A percentile compares a stretch with the other conserved stretches of the same genome.
phyloP scores from a whole-genome alignment of 352 stramenopile species.

The Elongisporangium senticosum region DNA sequence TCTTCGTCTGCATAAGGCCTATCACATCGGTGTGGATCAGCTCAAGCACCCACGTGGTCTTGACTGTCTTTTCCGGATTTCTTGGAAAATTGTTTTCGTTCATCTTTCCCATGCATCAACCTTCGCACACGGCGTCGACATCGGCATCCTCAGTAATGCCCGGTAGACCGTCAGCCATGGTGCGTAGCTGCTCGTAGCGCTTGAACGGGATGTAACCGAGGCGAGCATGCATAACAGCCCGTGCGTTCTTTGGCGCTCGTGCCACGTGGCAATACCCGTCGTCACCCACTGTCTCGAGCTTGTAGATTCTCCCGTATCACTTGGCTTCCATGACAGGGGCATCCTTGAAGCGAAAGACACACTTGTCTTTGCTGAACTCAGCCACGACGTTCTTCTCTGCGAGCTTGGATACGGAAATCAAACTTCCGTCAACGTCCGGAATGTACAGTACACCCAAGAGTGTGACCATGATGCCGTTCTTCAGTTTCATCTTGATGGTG shows the following conservation, averaged over 20 bases:
- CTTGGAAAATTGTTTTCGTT: slow-evolving; percentile 1
- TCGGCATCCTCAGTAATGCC: neutral
- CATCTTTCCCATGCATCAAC: slow-evolving; percentile 5
- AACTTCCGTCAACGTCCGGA: slow-evolving; percentile 11
- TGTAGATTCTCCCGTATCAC: slow-evolving; percentile 13
- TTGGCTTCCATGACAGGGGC: slow-evolving; percentile 11
- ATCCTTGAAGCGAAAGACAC: slow-evolving; percentile 4
- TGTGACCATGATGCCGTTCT: slow-evolving; percentile 8
- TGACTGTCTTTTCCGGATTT: slow-evolving; percentile 7
- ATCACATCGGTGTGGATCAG: slow-evolving; percentile 14
- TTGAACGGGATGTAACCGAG: slow-evolving; percentile 10
- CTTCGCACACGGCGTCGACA: neutral
- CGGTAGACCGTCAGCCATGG: slow-evolving; percentile 8
- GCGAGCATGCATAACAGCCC: slow-evolving; percentile 6
- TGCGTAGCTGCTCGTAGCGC: slow-evolving; percentile 8
- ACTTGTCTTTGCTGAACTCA: slow-evolving; percentile 14
- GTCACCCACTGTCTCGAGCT: slow-evolving; percentile 12
- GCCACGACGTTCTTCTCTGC: slow-evolving; percentile 9
- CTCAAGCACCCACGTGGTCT: slow-evolving; percentile 10
- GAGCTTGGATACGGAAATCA: slow-evolving; percentile 15
- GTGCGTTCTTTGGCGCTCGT: slow-evolving; percentile 6
- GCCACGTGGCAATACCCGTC: slow-evolving; percentile 5
- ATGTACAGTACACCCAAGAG: slow-evolving; percentile 10
- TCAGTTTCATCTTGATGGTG: slow-evolving; percentile 9
- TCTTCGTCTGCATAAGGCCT: slow-evolving; percentile 13